phyloP scores from a whole-genome alignment of 192 early-diverging fungal species.

The Obelidium mucronatum region DNA sequence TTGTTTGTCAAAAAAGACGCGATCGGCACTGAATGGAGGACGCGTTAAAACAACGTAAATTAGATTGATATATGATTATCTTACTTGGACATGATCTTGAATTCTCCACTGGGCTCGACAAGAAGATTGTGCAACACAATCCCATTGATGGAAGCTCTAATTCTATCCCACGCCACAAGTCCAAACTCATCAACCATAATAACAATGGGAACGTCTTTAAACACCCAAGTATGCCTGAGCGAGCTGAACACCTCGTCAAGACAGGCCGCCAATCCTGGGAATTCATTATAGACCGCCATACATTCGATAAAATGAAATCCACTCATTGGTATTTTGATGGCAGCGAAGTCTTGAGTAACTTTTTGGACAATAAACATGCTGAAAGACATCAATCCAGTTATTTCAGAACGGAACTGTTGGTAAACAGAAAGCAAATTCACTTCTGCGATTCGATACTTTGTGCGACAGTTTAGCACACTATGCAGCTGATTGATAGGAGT shows the following conservation, averaged over 20 bases:
- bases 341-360: too few species aligned
- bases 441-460: too few species aligned
- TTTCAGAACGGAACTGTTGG: too few species aligned
- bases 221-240: background rate
- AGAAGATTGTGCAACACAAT: background rate
- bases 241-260: background rate
- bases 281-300: background rate
- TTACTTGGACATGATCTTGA: background rate
- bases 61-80: background rate
- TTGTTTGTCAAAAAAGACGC: constrained; percentile 14
- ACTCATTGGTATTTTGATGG: background rate
- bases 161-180: background rate
- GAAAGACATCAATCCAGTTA: too few species aligned
- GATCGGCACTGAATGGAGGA: background rate
- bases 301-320: background rate
- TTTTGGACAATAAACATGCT: too few species aligned
- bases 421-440: too few species aligned
- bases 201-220: background rate
- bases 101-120: background rate
- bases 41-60: too few species aligned
- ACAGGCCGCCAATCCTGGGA: background rate
- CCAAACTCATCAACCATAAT: constrained; percentile 6
- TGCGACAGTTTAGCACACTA: too few species aligned
- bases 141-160: background rate
- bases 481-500: too few species aligned